These are phyloP conservation scores for Collybia nuda DNA, from an alignment of 768 basidiomycete genomes.

Conservation along the genomic window DNA sequence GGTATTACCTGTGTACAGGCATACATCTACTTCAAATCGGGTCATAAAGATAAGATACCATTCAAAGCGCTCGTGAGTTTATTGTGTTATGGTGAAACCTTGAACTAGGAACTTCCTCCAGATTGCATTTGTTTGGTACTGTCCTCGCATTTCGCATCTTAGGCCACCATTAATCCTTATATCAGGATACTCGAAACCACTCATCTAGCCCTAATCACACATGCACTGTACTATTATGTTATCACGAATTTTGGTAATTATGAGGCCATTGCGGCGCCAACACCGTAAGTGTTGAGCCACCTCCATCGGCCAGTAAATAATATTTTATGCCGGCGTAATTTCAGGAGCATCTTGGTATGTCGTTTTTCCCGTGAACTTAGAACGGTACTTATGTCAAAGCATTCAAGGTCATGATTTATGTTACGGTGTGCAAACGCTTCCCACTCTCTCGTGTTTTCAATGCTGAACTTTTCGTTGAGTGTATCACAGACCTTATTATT, in stretches of 20 bases:
- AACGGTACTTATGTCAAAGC: too few relatives aligned
- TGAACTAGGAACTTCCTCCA: not conserved
- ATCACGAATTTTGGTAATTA: slow-evolving; percentile 31
- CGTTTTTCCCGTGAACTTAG: too few relatives aligned
- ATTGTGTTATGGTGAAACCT: too few relatives aligned
- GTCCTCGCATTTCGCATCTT: too few relatives aligned
- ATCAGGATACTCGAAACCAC: slow-evolving; percentile 36
- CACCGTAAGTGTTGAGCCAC: too few relatives aligned
- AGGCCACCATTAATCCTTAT: slow-evolving; percentile 9
- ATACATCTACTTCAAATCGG: slow-evolving; percentile 35
- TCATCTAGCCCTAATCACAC: slow-evolving; percentile 30
- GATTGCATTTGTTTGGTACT: too few relatives aligned
- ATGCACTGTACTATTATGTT: slow-evolving; percentile 34
- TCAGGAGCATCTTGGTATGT: too few relatives aligned
- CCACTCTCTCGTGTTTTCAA: too few relatives aligned
- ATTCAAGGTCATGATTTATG: too few relatives aligned
- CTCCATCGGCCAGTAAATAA: too few relatives aligned
- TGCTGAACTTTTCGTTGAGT: not conserved
- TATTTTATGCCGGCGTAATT: too few relatives aligned
- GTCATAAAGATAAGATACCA: slow-evolving; percentile 21
- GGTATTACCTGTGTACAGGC: slow-evolving; percentile 42
- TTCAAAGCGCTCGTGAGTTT: slow-evolving; percentile 31
- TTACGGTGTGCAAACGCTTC: not conserved
- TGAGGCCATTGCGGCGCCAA: slow-evolving; percentile 18
- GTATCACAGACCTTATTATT: slow-evolving; percentile 8